Conservation (phyloP, 2,329 filamentous ascomycete genomes). For the Chaetomiaceae sp. region DNA sequence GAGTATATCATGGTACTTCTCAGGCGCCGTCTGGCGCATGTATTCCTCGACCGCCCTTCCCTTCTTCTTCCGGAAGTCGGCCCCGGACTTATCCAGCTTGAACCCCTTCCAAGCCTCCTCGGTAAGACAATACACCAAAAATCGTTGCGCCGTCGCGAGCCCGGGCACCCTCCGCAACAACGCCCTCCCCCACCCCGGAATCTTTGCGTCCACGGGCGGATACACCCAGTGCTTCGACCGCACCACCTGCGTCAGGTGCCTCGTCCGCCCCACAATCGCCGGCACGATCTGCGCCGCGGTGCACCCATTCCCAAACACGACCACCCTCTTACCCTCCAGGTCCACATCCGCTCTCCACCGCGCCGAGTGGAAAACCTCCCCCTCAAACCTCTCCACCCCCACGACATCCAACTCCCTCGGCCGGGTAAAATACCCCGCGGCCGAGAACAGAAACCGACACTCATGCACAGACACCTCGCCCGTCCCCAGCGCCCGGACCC, state of each 20-base stretch:
- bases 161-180: slow-evolving; percentile 48
- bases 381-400: slow-evolving; percentile 30
- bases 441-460: slow-evolving; percentile 39
- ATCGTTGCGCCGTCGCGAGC: slow-evolving; percentile 35
- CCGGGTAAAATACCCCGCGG: slow-evolving; percentile 33
- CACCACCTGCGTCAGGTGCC: slow-evolving; percentile 39
- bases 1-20: slow-evolving; percentile 57
- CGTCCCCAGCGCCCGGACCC: slow-evolving; percentile 27
- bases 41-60: slow-evolving; percentile 39
- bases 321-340: slow-evolving; percentile 30
- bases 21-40: slow-evolving; percentile 44
- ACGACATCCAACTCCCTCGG: slow-evolving; percentile 33
- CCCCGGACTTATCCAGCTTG: slow-evolving; percentile 35
- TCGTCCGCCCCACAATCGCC: slow-evolving; percentile 31
- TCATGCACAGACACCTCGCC: slow-evolving; percentile 33
- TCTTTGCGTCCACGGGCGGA: slow-evolving; percentile 29
- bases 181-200: slow-evolving; percentile 19
- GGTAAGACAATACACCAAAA: slow-evolving; percentile 39
- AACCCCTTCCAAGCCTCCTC: slow-evolving; percentile 38
- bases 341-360: slow-evolving; percentile 29
- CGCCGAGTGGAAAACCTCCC: slow-evolving; percentile 32
- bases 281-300: slow-evolving; percentile 36
- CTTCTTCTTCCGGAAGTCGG: slow-evolving; percentile 34
- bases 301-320: slow-evolving; percentile 36
- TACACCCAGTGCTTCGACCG: slow-evolving; percentile 42